A percentile compares a stretch with the other conserved stretches of the same genome.
These are phyloP conservation scores for Salix brachista DNA, from an alignment of 345 rosid genomes.

Conservation along the genomic window DNA sequence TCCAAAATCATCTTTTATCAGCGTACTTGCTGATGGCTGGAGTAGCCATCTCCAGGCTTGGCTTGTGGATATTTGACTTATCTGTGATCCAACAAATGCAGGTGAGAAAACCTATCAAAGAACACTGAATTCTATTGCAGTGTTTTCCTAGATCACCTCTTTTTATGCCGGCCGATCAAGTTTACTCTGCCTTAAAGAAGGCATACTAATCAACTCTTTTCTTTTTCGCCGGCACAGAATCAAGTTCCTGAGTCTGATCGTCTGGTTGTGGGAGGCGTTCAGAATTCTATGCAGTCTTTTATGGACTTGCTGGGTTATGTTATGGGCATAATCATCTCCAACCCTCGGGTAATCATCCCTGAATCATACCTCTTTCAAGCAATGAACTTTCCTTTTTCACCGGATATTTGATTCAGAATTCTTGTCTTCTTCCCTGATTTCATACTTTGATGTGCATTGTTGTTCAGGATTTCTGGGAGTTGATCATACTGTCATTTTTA, in stretches of 20 bases:
- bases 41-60: constrained; percentile 76
- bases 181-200: neutral
- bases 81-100: constrained; percentile 88
- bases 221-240: constrained; percentile 38
- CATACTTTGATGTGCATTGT: neutral
- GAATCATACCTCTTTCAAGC: neutral
- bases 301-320: constrained; percentile 59
- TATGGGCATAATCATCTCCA: constrained; percentile 75
- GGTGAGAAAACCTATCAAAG: constrained; percentile 29
- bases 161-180: neutral
- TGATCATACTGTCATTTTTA: constrained; percentile 49
- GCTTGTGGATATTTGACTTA: constrained; percentile 83
- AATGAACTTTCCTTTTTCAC: neutral
- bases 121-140: neutral
- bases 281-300: constrained; percentile 71
- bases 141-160: neutral
- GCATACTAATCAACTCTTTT: neutral
- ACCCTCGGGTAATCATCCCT: constrained; percentile 49
- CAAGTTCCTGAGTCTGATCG: constrained; percentile 71
- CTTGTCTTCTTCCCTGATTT: neutral
- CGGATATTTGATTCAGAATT: neutral
- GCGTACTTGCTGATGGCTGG: constrained; percentile 83
- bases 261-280: constrained; percentile 82
- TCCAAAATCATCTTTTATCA: constrained; percentile 30
- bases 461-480: constrained; percentile 73